phyloP scores from a whole-genome alignment of 129 eudicot genomes.

The Flaveria sonorensis region DNA sequence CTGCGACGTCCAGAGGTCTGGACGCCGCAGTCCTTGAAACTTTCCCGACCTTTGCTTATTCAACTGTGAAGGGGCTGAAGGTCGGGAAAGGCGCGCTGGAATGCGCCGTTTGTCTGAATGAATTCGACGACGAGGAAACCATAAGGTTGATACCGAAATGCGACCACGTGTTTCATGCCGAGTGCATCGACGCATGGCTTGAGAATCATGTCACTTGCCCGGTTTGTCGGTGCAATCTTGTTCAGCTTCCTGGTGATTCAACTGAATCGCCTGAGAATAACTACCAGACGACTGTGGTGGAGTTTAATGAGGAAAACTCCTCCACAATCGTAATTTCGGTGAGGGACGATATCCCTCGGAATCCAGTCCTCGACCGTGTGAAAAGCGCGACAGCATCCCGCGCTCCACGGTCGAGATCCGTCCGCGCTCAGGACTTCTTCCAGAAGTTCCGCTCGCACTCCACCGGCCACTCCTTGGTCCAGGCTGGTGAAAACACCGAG shows the following conservation, averaged over 20 bases:
- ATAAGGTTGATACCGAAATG: neutral
- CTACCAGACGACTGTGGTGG: too few species aligned
- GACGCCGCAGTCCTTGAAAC: conserved; percentile 52
- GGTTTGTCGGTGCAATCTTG: conserved; percentile 55
- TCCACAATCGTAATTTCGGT: conserved; percentile 15
- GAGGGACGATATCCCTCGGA: conserved; percentile 2
- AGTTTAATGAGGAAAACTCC: too few species aligned
- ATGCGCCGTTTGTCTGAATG: neutral
- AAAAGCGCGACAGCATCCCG: conserved; percentile 21
- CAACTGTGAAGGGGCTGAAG: conserved; percentile 43
- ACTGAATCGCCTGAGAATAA: neutral
- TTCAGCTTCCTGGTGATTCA: conserved; percentile 47
- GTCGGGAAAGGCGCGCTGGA: conserved; percentile 5
- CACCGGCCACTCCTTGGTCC: conserved; percentile 78
- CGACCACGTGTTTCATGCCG: conserved; percentile 8
- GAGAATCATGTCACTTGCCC: conserved; percentile 59
- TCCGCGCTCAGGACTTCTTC: conserved; percentile 36
- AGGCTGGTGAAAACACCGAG: conserved; percentile 60
- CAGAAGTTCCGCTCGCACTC: conserved; percentile 73
- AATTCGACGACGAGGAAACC: conserved; percentile 5
- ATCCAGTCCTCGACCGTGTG: conserved; percentile 29
- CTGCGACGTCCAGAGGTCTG: conserved; percentile 67
- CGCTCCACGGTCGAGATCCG: conserved; percentile 47
- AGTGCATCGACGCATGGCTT: conserved; percentile 5
- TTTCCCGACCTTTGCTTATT: conserved; percentile 72